Percentiles rank a stretch among this genome's conserved stretches.
Conservation (phyloP, 202 grass and related monocot species). For the Schoenoplectus triqueter region DNA sequence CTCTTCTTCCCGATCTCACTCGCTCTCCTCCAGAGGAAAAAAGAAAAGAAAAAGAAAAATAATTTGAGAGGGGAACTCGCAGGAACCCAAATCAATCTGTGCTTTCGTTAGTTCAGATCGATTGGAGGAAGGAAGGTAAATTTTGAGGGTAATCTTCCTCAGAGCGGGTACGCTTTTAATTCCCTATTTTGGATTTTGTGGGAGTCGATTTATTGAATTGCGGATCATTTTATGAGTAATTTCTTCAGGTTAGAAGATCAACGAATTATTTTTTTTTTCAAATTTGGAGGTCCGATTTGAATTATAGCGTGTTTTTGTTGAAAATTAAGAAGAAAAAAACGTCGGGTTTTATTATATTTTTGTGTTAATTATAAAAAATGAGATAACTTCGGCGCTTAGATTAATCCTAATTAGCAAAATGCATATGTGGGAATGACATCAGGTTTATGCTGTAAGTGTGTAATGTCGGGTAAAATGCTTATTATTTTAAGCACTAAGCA, state of each 20-base stretch:
- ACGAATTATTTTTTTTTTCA: too few relatives aligned
- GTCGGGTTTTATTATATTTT: not conserved
- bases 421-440: too few relatives aligned
- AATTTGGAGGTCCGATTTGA: not conserved
- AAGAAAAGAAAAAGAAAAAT: not conserved
- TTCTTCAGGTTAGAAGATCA: too few relatives aligned
- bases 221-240: not conserved
- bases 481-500: too few relatives aligned
- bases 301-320: not conserved
- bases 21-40: not conserved
- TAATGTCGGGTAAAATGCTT: too few relatives aligned
- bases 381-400: not conserved
- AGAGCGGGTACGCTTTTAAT: not conserved
- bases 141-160: not conserved
- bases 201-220: not conserved
- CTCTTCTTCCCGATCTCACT: conserved; percentile 19
- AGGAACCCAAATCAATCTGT: not conserved
- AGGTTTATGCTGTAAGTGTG: too few relatives aligned
- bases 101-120: not conserved
- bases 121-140: not conserved
- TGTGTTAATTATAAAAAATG: not conserved
- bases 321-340: not conserved
- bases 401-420: too few relatives aligned
- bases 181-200: not conserved
- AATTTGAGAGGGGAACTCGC: too few relatives aligned